Percentiles rank a stretch among this genome's conserved stretches.
Conservation (phyloP, 192 early-diverging fungal genomes). For the Gryganskiella cystojenkinii region DNA sequence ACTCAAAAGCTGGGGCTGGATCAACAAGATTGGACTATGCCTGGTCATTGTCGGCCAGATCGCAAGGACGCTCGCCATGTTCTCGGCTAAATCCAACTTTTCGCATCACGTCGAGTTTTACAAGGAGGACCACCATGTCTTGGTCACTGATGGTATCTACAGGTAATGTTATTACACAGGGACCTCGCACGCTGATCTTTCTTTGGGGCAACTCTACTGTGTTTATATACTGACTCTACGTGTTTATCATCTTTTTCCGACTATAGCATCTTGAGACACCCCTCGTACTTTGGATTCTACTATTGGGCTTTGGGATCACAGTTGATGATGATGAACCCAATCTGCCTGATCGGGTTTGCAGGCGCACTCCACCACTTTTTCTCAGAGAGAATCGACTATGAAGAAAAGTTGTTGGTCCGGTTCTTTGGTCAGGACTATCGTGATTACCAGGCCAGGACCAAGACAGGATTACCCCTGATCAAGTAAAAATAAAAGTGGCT, state of each 20-base stretch:
- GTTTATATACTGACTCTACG: no score
- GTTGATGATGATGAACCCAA: slow-evolving; percentile 80
- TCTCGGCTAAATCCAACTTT: slow-evolving; percentile 91
- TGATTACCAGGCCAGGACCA: slow-evolving; percentile 70
- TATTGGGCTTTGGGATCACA: slow-evolving; percentile 90
- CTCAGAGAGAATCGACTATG: slow-evolving; percentile 75
- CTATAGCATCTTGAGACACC: slow-evolving; percentile 83
- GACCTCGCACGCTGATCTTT: no score
- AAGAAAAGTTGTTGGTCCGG: slow-evolving; percentile 76
- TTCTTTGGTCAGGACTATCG: slow-evolving; percentile 90
- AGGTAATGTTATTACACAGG: no score
- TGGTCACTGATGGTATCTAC: slow-evolving; percentile 93
- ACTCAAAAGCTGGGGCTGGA: slow-evolving; percentile 59
- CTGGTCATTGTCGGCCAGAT: slow-evolving; percentile 76
- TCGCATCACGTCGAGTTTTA: slow-evolving; percentile 82
- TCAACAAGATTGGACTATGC: slow-evolving; percentile 61
- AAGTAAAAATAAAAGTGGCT: no score
- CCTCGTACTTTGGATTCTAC: slow-evolving; percentile 96
- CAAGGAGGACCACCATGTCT: slow-evolving; percentile 75
- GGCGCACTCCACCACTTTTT: slow-evolving; percentile 82
- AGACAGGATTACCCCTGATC: slow-evolving; percentile 80
- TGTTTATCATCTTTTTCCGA: slow-evolving; percentile 7
- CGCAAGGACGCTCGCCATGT: slow-evolving; percentile 87
- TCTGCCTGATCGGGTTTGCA: slow-evolving; percentile 75
- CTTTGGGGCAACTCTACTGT: no score